Percentiles rank a stretch among this genome's conserved stretches.
Conservation (phyloP, 1,284 basidiomycete species). For the Takashimella tepidaria region DNA sequence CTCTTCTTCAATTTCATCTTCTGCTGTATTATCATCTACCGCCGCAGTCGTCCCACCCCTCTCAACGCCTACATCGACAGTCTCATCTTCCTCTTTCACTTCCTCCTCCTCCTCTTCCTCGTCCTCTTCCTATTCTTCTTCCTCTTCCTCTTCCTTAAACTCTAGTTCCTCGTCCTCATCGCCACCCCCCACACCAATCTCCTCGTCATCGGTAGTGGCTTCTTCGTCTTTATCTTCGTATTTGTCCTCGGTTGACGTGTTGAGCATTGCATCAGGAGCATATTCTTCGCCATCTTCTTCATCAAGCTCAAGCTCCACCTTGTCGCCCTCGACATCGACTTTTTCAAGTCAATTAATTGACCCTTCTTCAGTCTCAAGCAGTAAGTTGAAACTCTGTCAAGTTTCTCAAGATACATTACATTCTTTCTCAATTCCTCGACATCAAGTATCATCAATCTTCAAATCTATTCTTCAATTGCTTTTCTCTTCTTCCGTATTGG, state of each 20-base stretch:
- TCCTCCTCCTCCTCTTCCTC: background rate
- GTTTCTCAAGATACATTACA: background rate
- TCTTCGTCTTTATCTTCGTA: too few relatives aligned
- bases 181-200: background rate
- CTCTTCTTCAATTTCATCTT: too few relatives aligned
- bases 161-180: background rate
- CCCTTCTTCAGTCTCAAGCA: too few relatives aligned
- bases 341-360: too few relatives aligned
- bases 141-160: background rate
- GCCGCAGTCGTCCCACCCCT: too few relatives aligned
- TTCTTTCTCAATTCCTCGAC: background rate
- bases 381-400: background rate
- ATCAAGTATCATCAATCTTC: too few relatives aligned
- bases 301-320: conserved; percentile 9
- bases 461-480: too few relatives aligned
- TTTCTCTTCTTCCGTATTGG: background rate
- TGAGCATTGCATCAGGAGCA: too few relatives aligned
- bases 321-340: conserved; percentile 12
- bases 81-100: background rate
- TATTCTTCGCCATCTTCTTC: background rate
- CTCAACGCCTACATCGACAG: too few relatives aligned
- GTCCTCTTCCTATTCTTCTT: background rate
- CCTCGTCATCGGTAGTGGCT: too few relatives aligned
- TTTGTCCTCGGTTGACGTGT: too few relatives aligned
- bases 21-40: too few relatives aligned